Evolutionary conservation across 2,329 filamentous ascomycete genomes (phyloP).

Genomic region (Exserohilum rostratum): DNA sequence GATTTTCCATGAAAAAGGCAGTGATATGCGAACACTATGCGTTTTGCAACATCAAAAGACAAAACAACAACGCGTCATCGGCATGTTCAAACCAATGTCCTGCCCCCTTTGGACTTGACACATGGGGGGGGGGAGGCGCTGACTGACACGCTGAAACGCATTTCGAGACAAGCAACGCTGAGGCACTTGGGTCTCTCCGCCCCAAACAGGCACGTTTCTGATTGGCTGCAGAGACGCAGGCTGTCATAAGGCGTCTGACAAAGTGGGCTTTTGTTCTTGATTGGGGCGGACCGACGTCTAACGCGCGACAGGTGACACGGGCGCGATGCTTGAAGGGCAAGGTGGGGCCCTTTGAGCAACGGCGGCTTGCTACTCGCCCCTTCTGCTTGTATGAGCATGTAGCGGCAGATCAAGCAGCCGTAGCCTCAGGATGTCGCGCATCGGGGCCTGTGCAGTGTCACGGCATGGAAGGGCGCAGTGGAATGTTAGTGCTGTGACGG

Average conservation of each 20-base stretch:
- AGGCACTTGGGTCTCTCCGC: neutral
- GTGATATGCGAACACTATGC: too few relatives aligned
- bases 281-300: neutral
- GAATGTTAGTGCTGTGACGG: too few relatives aligned
- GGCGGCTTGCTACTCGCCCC: neutral
- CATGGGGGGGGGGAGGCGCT: too few relatives aligned
- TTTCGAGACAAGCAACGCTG: neutral
- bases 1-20: too few relatives aligned
- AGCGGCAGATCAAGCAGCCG: neutral
- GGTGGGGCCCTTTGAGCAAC: neutral
- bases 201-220: neutral
- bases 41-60: too few relatives aligned
- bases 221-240: neutral
- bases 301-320: neutral
- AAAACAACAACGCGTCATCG: too few relatives aligned
- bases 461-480: too few relatives aligned
- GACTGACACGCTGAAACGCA: slow-evolving; percentile 9
- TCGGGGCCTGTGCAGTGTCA: neutral
- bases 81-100: too few relatives aligned
- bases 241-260: neutral
- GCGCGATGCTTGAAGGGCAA: neutral
- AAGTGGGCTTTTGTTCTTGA: neutral
- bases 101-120: too few relatives aligned
- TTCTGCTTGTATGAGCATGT: neutral
- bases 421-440: slow-evolving; percentile 1